phyloP scores from a whole-genome alignment of 2,329 filamentous ascomycete species.

The Nothophoma quercina region DNA sequence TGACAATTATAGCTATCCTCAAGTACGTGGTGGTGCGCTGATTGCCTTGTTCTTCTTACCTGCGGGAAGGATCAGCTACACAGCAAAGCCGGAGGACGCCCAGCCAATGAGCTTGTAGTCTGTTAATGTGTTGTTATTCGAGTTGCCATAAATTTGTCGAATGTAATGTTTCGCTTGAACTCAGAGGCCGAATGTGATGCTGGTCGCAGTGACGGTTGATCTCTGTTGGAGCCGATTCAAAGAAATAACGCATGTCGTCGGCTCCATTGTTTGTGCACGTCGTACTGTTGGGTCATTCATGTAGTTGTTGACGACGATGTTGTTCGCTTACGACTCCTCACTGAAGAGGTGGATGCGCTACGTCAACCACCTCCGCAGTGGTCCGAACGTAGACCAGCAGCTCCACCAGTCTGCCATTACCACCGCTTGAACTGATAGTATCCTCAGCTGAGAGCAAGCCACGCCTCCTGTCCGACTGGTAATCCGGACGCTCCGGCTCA shows the following conservation, averaged over 20 bases:
- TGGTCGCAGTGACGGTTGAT: no score
- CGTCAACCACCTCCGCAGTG: neutral
- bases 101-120: conserved; percentile 8
- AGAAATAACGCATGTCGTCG: no score
- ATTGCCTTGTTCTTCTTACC: conserved; percentile 65
- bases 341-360: neutral
- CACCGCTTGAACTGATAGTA: no score
- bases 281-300: neutral
- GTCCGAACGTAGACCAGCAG: no score
- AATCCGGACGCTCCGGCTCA: neutral
- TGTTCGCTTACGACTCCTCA: neutral
- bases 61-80: conserved; percentile 62
- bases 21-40: conserved; percentile 59
- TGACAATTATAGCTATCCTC: conserved; percentile 52
- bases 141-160: no score
- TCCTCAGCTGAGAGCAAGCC: no score
- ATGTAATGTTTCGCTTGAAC: no score
- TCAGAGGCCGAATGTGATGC: no score
- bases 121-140: neutral
- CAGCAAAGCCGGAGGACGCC: conserved; percentile 50
- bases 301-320: neutral
- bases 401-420: no score
- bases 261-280: no score
- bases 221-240: no score
- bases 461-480: no score